Conservation (phyloP, 129 eudicot species). For the Centaurea solstitialis region DNA sequence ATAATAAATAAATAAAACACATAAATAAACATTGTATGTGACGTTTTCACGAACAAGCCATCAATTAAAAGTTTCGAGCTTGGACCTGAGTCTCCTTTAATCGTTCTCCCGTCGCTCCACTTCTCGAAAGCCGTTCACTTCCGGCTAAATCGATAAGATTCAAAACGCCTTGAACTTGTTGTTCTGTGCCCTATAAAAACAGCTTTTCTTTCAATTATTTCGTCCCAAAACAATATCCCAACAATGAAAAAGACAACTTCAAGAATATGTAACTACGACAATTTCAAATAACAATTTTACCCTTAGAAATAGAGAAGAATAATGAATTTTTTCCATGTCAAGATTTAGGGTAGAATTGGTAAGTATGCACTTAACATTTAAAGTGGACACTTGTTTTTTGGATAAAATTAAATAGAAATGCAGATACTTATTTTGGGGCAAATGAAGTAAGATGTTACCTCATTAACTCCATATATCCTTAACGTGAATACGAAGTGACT, state of each 20-base stretch:
- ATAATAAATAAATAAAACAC: neutral
- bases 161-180: conserved; percentile 60
- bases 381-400: neutral
- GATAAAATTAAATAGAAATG: neutral
- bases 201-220: neutral
- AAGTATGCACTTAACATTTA: neutral
- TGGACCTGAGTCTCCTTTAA: conserved; percentile 70
- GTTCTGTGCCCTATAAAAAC: conserved; percentile 54
- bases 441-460: conserved; percentile 35
- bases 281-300: neutral
- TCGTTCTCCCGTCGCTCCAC: conserved; percentile 66
- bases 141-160: conserved; percentile 76
- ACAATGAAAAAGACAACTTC: neutral
- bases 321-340: neutral
- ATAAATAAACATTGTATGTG: neutral
- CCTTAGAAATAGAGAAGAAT: neutral
- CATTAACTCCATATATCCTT: conserved; percentile 63
- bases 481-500: conserved; percentile 70
- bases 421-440: neutral
- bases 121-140: conserved; percentile 61
- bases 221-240: neutral
- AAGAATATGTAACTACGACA: neutral
- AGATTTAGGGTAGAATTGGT: neutral
- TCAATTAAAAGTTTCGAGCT: neutral
- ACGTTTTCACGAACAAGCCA: neutral